Evolutionary conservation across 192 early-diverging fungal genomes (phyloP).

Genomic region (Allomyces macrogynus): DNA sequence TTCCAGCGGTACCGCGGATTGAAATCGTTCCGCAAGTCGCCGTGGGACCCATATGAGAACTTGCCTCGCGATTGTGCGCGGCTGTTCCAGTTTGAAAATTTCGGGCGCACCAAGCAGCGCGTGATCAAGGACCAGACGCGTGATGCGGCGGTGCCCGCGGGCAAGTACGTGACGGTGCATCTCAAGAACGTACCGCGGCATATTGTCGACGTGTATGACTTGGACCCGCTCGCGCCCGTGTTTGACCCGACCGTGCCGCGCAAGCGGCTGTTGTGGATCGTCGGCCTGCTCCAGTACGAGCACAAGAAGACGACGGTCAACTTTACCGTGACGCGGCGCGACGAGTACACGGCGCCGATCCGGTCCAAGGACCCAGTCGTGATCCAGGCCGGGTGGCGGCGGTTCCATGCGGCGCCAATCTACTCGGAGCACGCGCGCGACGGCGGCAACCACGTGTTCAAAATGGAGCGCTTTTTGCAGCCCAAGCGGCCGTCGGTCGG

Average conservation of each 20-base stretch:
- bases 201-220: conserved; percentile 16
- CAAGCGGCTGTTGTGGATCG: conserved; percentile 13
- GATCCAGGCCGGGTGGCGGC: conserved; percentile 70
- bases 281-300: conserved; percentile 70
- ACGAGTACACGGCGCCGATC: conserved; percentile 55
- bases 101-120: conserved; percentile 53
- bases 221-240: not conserved
- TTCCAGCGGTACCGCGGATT: conserved; percentile 91
- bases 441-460: conserved; percentile 77
- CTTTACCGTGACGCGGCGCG: conserved; percentile 47
- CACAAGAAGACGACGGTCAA: conserved; percentile 83
- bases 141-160: conserved; percentile 33
- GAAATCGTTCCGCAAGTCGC: conserved; percentile 79
- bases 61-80: conserved; percentile 85
- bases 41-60: conserved; percentile 98
- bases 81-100: conserved; percentile 93
- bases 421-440: conserved; percentile 68
- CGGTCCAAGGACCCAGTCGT: conserved; percentile 86
- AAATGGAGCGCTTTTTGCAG: conserved; percentile 81
- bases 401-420: conserved; percentile 63
- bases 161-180: conserved; percentile 52
- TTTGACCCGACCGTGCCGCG: not conserved
- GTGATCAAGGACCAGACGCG: conserved; percentile 25
- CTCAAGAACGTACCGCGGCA: conserved; percentile 43
- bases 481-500: conserved; percentile 48